Evolutionary conservation across 345 rosid genomes (phyloP), one percentile per base, ranked within the genome.

Genomic region (Syzygium grande): DNA sequence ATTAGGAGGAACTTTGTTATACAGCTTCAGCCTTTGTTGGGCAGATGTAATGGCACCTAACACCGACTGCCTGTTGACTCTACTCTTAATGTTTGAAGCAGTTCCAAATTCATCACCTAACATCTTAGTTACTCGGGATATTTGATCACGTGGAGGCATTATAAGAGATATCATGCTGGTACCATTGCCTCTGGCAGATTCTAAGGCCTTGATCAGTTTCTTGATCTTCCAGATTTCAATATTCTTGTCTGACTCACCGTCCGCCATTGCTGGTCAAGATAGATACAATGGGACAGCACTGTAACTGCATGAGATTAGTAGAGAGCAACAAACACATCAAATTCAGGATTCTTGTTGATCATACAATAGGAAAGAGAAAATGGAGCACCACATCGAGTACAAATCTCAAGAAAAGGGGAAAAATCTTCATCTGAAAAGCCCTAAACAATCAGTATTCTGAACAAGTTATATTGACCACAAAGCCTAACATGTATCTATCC

Each of bases 141-240:
- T 92, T 88, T 96, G 99, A 94, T 97, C 98, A 77, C 98, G 96
- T 51, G 99, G 99, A 84, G 98, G 99, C 98, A 97, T 96, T 7
- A 97, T 97, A 83, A 97, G 98, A 84, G 99, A 97, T 91, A 97
- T 96, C 99, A 97, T 96, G 93, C 98, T 97, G 52, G 98, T 96
- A 17, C 99, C 98, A 87, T 97, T 96, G 63, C 98, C 99, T 90
- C 99, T 93, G 2, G 99, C 99, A 51, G 98, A 92, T 87, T 97
- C 99, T 78, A 95, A 90, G 12, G 96, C 98, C 90, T 96, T 97
- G 90, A 97, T 97, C 51, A 97, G 92, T 88, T 96, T 97, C 90
- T 97, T 97, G 54, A 97, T 96, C 90, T 97, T 97, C 98, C 99
- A 97, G 86, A 96, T 97, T 93, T 97, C 98, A 73, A 97, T 96